These are phyloP conservation scores for Penicillium italicum DNA, from an alignment of 2,329 filamentous ascomycete genomes.

Conservation along the genomic window DNA sequence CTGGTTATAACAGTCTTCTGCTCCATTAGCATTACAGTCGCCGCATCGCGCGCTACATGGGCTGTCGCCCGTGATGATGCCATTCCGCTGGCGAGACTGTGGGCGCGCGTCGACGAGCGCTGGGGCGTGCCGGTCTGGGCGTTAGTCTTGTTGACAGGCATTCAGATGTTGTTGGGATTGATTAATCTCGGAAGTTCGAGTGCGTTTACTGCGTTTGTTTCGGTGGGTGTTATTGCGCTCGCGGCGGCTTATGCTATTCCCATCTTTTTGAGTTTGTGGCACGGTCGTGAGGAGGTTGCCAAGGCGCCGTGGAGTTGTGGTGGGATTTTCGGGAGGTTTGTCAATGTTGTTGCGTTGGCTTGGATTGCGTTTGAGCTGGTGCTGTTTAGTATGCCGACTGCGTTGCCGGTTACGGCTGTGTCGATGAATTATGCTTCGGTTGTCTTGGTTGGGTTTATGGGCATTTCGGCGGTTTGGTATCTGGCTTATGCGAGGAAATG, in stretches of 20 bases:
- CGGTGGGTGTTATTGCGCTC: slow-evolving; percentile 56
- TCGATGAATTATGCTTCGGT: slow-evolving; percentile 59
- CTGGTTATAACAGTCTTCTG: slow-evolving; percentile 52
- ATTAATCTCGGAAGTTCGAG: slow-evolving; percentile 48
- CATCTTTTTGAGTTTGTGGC: slow-evolving; percentile 50
- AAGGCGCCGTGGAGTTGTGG: slow-evolving; percentile 51
- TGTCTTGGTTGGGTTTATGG: slow-evolving; percentile 55
- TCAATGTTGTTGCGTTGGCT: slow-evolving; percentile 47
- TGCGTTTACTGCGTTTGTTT: slow-evolving; percentile 51
- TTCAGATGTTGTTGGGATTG: slow-evolving; percentile 49
- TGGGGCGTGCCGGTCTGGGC: slow-evolving; percentile 43
- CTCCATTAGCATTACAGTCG: slow-evolving; percentile 52
- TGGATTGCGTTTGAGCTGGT: slow-evolving; percentile 55
- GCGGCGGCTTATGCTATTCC: slow-evolving; percentile 57
- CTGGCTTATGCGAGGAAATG: slow-evolving; percentile 49
- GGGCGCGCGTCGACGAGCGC: slow-evolving; percentile 33
- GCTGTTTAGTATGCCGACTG: slow-evolving; percentile 53
- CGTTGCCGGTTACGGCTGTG: slow-evolving; percentile 51
- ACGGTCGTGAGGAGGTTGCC: slow-evolving; percentile 47
- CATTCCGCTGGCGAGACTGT: slow-evolving; percentile 41
- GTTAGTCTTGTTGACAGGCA: slow-evolving; percentile 43
- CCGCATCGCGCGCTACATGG: slow-evolving; percentile 48
- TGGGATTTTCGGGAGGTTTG: slow-evolving; percentile 39
- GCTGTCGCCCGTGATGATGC: slow-evolving; percentile 47
- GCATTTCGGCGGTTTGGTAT: slow-evolving; percentile 52